Conservation (phyloP, 495 filamentous ascomycete species). For the Bacidia rubella region DNA sequence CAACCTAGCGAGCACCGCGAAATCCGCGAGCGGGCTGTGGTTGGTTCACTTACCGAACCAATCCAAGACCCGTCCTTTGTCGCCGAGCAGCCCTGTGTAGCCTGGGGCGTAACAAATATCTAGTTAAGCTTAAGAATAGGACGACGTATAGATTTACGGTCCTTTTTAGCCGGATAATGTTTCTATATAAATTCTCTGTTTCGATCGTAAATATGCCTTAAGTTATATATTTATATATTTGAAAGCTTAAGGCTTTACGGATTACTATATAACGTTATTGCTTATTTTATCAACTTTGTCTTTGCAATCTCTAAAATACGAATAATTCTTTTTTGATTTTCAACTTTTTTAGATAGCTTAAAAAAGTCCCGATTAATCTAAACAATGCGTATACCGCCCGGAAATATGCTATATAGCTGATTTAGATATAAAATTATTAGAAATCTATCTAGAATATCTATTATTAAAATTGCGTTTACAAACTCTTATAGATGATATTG, state of each 20-base stretch:
- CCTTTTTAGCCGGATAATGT: background rate
- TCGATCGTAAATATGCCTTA: no score
- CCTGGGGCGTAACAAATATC: no score
- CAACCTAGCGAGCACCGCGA: no score
- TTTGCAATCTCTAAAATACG: background rate
- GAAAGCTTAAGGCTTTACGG: background rate
- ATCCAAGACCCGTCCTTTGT: no score
- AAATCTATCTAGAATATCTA: background rate
- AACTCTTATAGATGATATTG: background rate
- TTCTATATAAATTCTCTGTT: background rate
- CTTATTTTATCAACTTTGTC: background rate
- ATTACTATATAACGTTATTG: background rate
- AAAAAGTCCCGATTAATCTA: background rate
- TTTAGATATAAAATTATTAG: background rate
- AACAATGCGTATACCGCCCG: background rate
- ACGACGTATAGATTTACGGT: background rate
- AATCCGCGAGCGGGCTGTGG: no score
- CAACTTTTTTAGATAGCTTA: background rate
- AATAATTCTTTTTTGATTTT: background rate
- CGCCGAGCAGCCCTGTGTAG: no score
- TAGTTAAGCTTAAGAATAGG: background rate
- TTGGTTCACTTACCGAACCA: no score
- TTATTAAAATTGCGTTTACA: background rate
- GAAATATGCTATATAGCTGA: background rate
- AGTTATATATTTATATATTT: no score